Conservation (phyloP, 176 grass and related monocot genomes). For the Panicum miliaceum region DNA sequence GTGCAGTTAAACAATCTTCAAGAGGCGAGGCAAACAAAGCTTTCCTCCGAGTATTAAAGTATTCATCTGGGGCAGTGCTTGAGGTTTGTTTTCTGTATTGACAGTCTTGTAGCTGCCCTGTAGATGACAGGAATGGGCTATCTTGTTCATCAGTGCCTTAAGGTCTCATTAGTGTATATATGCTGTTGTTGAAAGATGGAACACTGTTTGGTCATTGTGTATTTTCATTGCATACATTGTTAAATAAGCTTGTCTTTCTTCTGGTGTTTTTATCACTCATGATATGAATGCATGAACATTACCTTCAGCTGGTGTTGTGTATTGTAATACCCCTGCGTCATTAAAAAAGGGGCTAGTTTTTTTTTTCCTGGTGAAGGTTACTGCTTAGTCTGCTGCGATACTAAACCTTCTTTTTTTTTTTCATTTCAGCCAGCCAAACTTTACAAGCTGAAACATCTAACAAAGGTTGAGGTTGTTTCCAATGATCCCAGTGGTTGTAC, state of each 20-base stretch:
- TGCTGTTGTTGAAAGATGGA: constrained; percentile 23
- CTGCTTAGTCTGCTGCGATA: constrained; percentile 21
- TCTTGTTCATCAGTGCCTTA: constrained; percentile 14
- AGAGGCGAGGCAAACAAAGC: constrained; percentile 73
- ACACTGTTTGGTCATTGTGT: constrained; percentile 17
- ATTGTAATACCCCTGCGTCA: not conserved
- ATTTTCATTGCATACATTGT: constrained; percentile 15
- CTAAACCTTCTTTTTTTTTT: constrained; percentile 3
- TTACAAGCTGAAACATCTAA: constrained; percentile 98
- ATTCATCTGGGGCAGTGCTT: constrained; percentile 96
- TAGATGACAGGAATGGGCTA: not conserved
- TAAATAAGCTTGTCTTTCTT: constrained; percentile 34
- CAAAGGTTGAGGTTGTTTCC: constrained; percentile 93
- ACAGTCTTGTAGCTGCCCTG: constrained; percentile 31
- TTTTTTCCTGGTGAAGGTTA: constrained; percentile 7
- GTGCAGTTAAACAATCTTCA: constrained; percentile 78
- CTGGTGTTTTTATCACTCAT: constrained; percentile 38
- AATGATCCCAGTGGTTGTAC: constrained; percentile 98
- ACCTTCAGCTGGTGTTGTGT: constrained; percentile 11
- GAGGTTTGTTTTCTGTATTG: constrained; percentile 71
- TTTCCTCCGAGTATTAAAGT: constrained; percentile 91
- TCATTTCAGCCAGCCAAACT: constrained; percentile 80
- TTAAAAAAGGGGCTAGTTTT: not conserved
- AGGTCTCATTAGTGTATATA: constrained; percentile 27
- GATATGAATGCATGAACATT: constrained; percentile 10